Conservation (phyloP, 768 basidiomycete species). For the Mycena venus region DNA sequence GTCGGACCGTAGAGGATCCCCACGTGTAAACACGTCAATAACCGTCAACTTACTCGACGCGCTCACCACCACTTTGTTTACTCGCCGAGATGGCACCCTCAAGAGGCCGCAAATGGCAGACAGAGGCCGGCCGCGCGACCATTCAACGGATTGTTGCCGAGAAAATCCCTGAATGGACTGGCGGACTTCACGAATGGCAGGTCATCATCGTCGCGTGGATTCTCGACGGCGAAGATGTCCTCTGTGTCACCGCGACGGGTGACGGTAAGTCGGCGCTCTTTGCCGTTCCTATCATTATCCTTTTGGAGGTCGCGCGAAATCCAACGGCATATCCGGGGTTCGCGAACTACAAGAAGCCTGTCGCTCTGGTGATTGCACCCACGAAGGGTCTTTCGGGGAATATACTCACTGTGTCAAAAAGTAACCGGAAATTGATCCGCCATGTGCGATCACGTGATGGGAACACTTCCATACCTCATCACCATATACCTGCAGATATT, state of each 20-base stretch:
- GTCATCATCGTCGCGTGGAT: conserved; percentile 12
- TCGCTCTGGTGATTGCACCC: conserved; percentile 18
- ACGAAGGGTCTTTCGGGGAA: conserved; percentile 19
- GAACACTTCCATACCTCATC: no score
- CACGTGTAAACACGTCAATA: background rate
- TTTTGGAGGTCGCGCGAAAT: background rate
- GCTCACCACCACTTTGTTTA: background rate
- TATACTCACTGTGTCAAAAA: no score
- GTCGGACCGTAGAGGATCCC: no score
- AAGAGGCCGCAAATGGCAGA: background rate
- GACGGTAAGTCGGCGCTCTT: background rate
- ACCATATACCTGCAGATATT: no score
- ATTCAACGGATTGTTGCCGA: background rate
- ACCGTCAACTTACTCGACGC: background rate
- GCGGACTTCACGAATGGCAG: background rate
- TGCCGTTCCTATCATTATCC: background rate
- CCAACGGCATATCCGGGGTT: background rate
- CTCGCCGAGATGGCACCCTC: conserved; percentile 6
- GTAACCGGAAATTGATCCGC: no score
- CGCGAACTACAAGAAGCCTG: conserved; percentile 1
- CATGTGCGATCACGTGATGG: no score
- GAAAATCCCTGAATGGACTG: background rate
- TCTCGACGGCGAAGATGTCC: conserved; percentile 1
- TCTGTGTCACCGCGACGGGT: background rate
- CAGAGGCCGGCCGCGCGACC: background rate